phyloP scores from a whole-genome alignment of 177 flowering plant species.

The Tripterygium wilfordii region DNA sequence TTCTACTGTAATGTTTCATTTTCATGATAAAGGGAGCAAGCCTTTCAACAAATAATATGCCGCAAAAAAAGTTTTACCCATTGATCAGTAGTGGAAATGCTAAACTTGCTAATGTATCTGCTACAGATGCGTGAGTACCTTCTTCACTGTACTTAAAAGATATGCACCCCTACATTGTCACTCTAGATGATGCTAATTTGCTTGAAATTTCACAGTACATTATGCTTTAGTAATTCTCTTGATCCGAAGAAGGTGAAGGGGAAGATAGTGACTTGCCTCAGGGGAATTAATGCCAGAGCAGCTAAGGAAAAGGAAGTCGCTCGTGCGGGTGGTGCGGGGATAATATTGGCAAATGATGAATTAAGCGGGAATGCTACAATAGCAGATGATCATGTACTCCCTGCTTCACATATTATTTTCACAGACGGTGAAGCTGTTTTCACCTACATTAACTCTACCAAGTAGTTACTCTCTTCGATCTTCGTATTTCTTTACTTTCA shows the following conservation, averaged over 20 bases:
- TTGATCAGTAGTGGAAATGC: constrained; percentile 14
- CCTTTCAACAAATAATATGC: constrained; percentile 11
- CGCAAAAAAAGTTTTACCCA: constrained; percentile 15
- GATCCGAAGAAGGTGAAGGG: constrained; percentile 49
- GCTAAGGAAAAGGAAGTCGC: constrained; percentile 41
- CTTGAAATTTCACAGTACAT: constrained; percentile 1
- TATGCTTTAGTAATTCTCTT: constrained; percentile 20
- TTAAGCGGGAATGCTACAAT: constrained; percentile 24
- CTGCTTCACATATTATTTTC: constrained; percentile 29
- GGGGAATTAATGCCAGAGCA: constrained; percentile 34
- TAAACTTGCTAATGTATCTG: constrained; percentile 4
- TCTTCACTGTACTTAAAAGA: not conserved
- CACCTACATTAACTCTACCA: constrained; percentile 37
- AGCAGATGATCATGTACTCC: constrained; percentile 47
- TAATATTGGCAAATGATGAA: constrained; percentile 47
- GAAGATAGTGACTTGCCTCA: constrained; percentile 53
- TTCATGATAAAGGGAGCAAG: constrained; percentile 18
- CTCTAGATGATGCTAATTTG: too few relatives aligned
- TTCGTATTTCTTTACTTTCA: not conserved
- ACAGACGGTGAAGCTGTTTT: constrained; percentile 26
- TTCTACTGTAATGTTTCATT: not conserved
- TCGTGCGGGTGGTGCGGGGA: constrained; percentile 57
- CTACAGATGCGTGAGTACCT: constrained; percentile 18
- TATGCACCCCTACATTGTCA: not conserved
- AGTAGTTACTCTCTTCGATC: constrained; percentile 5